These are phyloP conservation scores for Mallotus nudiflorus DNA, from an alignment of 345 rosid genomes.

Conservation along the genomic window DNA sequence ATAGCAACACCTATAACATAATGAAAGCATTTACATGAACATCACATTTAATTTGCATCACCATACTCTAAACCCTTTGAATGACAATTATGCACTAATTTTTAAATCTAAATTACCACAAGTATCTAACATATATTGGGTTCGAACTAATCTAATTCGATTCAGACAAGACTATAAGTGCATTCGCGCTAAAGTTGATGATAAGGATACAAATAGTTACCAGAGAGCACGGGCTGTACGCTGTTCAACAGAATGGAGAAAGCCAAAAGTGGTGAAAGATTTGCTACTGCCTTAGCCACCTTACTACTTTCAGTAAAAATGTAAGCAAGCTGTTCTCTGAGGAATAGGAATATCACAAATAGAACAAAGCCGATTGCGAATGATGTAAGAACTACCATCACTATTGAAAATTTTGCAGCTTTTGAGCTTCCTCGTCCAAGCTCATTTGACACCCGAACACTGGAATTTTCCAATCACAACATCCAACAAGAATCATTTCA, in stretches of 20 bases:
- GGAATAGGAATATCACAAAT: conserved; percentile 45
- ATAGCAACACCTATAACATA: conserved; percentile 74
- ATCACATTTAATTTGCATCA: too few species aligned
- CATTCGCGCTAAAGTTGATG: too few species aligned
- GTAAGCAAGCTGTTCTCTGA: conserved; percentile 60
- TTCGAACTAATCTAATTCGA: too few species aligned
- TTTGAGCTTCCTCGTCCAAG: conserved; percentile 69
- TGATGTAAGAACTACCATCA: conserved; percentile 44
- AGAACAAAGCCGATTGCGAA: conserved; percentile 48
- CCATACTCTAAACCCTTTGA: too few species aligned
- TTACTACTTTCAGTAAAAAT: conserved; percentile 51
- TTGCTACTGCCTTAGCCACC: conserved; percentile 63
- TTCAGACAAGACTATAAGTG: neutral
- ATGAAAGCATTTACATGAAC: neutral
- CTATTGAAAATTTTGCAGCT: conserved; percentile 56
- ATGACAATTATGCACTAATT: too few species aligned
- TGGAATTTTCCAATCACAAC: conserved; percentile 22
- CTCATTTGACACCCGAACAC: conserved; percentile 85
- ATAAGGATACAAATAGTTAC: conserved; percentile 30
- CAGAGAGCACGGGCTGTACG: conserved; percentile 84
- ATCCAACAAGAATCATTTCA: neutral
- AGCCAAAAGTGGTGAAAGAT: conserved; percentile 69
- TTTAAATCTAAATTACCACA: too few species aligned
- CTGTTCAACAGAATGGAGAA: conserved; percentile 74
- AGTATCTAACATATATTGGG: too few species aligned